Base-by-base conservation (phyloP, 2,329 filamentous ascomycete species). In the Exophiala sideris region DNA sequence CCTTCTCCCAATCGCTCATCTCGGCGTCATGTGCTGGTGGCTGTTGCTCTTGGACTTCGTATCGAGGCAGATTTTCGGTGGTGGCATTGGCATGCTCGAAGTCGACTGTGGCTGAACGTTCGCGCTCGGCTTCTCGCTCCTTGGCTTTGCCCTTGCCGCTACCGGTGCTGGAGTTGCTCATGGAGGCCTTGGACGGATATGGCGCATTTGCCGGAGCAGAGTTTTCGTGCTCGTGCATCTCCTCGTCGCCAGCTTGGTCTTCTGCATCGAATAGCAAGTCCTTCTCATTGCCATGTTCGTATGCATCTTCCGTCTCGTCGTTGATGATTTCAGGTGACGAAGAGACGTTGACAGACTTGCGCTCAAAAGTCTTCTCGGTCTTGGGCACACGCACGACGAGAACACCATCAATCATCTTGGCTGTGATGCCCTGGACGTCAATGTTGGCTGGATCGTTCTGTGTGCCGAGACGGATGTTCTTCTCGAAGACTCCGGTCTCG, bases 361-460 rank as follows among this genome's bases (percentile, higher is more conserved):
- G 59, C 10, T 62, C 35, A 12, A 61, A 55, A 1, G 83, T 83
- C 69, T 77, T 81, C 66, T 87, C 83, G 6, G 81, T 65, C 75
- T 90, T 91, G 6, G 88, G 88, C 1, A 95, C 82, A n/a, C 81
- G 84, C n/a, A 95, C 78, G 34, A 85, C 76, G 62, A 95, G 70
- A 1, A 95, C 74, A 4, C 89, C 89, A 66, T 94, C 87, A 69
- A 90, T 86, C 71, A 95, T 78, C 72, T 84, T 89, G 2, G 89
- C 88, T 2, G 77, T 79, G 65, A 94, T 92, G 20, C 72, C 76
- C 45, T 85, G 79, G 1, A 77, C 80, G 63, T 91, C 85, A 12
- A 94, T 75, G 59, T 80, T 77, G 6, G 84, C 83, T 29, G 81
- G 80, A 29, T 77, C 77, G 7, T 75, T 73, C 48, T 74, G 11